Evolutionary conservation across 2,329 filamentous ascomycete species (phyloP).

Genomic region (Fusarium tjaetaba): DNA sequence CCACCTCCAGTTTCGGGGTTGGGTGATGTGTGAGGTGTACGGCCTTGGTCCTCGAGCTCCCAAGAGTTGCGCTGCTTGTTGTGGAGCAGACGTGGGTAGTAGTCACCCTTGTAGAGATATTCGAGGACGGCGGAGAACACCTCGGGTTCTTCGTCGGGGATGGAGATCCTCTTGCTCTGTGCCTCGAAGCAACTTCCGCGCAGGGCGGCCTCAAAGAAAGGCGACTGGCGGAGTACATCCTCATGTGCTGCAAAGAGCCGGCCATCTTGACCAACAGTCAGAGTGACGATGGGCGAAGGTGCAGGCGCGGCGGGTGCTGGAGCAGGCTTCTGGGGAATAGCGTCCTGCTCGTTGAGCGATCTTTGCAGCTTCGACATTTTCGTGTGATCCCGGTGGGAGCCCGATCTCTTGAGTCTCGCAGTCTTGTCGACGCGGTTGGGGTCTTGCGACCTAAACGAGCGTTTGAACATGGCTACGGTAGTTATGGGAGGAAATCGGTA

Average conservation of each 20-base stretch:
- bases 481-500: slow-evolving; percentile 26
- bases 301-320: slow-evolving; percentile 42
- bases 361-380: slow-evolving; percentile 88
- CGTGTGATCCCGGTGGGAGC: slow-evolving; percentile 72
- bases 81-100: slow-evolving; percentile 88
- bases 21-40: slow-evolving; percentile 61
- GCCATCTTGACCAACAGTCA: slow-evolving; percentile 84
- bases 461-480: slow-evolving; percentile 82
- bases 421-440: slow-evolving; percentile 82
- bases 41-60: slow-evolving; percentile 78
- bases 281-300: slow-evolving; percentile 81
- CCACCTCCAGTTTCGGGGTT: slow-evolving; percentile 59
- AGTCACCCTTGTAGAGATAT: slow-evolving; percentile 97
- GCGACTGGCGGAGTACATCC: slow-evolving; percentile 86
- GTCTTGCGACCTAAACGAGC: slow-evolving; percentile 84
- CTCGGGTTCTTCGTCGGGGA: slow-evolving; percentile 83
- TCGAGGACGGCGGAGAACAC: slow-evolving; percentile 94
- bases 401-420: slow-evolving; percentile 76
- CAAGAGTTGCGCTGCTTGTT: slow-evolving; percentile 88
- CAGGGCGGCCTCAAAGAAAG: slow-evolving; percentile 81
- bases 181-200: slow-evolving; percentile 77
- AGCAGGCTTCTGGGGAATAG: slow-evolving; percentile 42
- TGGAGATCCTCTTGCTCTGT: slow-evolving; percentile 82
- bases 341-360: slow-evolving; percentile 72
- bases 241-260: slow-evolving; percentile 95